Conservation (phyloP, 805 yeast genomes). For the Myxozyma mucilagina region DNA sequence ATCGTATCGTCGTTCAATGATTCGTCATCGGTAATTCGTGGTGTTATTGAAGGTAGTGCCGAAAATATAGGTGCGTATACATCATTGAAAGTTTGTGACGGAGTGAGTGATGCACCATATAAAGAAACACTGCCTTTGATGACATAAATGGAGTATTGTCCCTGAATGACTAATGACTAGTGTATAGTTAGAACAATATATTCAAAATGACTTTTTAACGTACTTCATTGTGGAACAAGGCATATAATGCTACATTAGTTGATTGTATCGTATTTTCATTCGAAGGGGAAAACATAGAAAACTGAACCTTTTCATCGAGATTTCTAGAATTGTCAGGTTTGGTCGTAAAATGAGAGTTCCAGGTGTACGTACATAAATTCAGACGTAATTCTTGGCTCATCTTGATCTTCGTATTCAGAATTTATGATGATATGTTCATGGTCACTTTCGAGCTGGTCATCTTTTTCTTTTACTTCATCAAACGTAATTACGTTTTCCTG, state of each 20-base stretch:
- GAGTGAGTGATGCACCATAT: conserved; percentile 35
- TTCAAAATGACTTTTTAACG: background rate
- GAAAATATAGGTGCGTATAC: conserved; percentile 32
- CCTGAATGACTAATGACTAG: conserved; percentile 30
- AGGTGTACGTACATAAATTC: background rate
- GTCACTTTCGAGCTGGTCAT: background rate
- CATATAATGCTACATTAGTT: background rate
- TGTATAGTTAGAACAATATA: background rate
- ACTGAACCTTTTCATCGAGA: conserved; percentile 9
- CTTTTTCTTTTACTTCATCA: background rate
- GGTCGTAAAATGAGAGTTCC: background rate
- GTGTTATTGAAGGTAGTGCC: conserved; percentile 30
- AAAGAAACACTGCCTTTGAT: conserved; percentile 38
- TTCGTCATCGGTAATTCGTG: conserved; percentile 1
- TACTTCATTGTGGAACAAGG: conserved; percentile 4
- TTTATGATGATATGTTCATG: conserved; percentile 3
- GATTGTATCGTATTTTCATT: background rate
- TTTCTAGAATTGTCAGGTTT: background rate
- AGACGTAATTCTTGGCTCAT: conserved; percentile 3
- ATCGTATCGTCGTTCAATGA: conserved; percentile 8
- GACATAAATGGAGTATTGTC: conserved; percentile 37
- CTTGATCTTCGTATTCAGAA: conserved; percentile 7
- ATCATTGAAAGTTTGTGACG: conserved; percentile 12
- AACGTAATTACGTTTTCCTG: background rate
- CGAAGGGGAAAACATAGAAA: conserved; percentile 10